Percentiles rank a stretch among this genome's conserved stretches.
phyloP scores from a whole-genome alignment of 2,329 filamentous ascomycete genomes.

The Thelonectria rubi region DNA sequence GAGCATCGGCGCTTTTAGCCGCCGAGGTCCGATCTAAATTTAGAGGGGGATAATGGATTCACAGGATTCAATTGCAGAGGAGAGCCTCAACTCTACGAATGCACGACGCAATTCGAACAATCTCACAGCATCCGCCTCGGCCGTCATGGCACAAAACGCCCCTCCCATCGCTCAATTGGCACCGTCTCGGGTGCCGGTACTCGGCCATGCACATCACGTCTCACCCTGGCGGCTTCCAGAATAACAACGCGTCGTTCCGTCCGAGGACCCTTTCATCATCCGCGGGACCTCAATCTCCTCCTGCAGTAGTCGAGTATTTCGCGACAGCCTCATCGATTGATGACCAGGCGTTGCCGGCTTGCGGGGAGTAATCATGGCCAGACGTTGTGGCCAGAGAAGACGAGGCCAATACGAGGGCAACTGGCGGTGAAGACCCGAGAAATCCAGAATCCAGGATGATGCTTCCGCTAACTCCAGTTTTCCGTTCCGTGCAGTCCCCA shows the following conservation, averaged over 20 bases:
- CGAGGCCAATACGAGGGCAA: constrained; percentile 28
- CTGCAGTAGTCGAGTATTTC: constrained; percentile 34
- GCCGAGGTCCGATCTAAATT: constrained; percentile 33
- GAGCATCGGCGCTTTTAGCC: constrained; percentile 23
- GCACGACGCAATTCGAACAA: constrained; percentile 3
- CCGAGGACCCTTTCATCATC: constrained; percentile 9
- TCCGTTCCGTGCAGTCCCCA: constrained; percentile 26
- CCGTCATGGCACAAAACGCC: too few species aligned
- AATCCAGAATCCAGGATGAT: constrained; percentile 24
- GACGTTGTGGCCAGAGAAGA: constrained; percentile 26
- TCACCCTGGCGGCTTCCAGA: constrained; percentile 12
- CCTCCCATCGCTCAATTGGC: constrained; percentile 1
- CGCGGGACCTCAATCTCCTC: constrained; percentile 33
- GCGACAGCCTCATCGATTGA: constrained; percentile 29
- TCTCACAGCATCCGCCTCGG: too few species aligned
- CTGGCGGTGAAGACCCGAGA: constrained; percentile 38
- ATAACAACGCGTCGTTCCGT: constrained; percentile 8
- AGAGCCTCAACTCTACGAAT: constrained; percentile 1
- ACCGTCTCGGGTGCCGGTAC: constrained; percentile 25
- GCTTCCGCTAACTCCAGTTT: constrained; percentile 27
- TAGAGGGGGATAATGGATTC: neutral
- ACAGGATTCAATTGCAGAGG: neutral
- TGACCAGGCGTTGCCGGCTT: constrained; percentile 22
- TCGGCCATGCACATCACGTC: constrained; percentile 11
- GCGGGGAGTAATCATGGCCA: constrained; percentile 26